A percentile compares a stretch with the other conserved stretches of the same genome.
Conservation (phyloP, 2,329 filamentous ascomycete species). For the Scortechinia acanthostroma region DNA sequence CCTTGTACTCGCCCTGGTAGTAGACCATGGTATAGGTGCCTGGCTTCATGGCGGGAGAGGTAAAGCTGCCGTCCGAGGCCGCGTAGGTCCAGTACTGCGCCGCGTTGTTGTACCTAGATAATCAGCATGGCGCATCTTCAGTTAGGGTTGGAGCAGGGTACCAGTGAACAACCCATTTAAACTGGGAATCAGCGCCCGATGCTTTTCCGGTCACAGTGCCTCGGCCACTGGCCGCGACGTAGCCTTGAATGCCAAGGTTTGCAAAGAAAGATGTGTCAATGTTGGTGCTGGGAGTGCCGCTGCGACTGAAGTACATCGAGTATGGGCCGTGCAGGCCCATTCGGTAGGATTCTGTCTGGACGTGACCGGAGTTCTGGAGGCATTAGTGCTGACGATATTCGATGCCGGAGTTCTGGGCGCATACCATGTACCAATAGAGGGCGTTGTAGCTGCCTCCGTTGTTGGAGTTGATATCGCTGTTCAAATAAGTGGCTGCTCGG, state of each 20-base stretch:
- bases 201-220: constrained; percentile 55
- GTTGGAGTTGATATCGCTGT: constrained; percentile 55
- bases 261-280: constrained; percentile 52
- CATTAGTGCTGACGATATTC: too few species aligned
- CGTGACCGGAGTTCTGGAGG: constrained; percentile 48
- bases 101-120: constrained; percentile 36
- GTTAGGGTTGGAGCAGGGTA: constrained; percentile 7
- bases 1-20: constrained; percentile 49
- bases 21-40: constrained; percentile 65
- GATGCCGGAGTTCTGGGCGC: not conserved
- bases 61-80: constrained; percentile 44
- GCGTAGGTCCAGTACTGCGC: constrained; percentile 63
- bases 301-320: constrained; percentile 49
- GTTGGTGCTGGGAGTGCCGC: constrained; percentile 38
- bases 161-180: constrained; percentile 58
- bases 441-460: constrained; percentile 47
- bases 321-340: constrained; percentile 63
- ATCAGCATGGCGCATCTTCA: not conserved
- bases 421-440: constrained; percentile 58
- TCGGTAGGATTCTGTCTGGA: constrained; percentile 52
- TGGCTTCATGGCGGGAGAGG: constrained; percentile 58
- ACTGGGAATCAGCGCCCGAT: constrained; percentile 40
- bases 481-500: constrained; percentile 4
- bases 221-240: constrained; percentile 42
- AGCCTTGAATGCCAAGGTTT: constrained; percentile 47